Evolutionary conservation across 2,329 filamentous ascomycete genomes (phyloP), one percentile per base, ranked within the genome.

Genomic region (Ceratocystis diversiconidia): DNA sequence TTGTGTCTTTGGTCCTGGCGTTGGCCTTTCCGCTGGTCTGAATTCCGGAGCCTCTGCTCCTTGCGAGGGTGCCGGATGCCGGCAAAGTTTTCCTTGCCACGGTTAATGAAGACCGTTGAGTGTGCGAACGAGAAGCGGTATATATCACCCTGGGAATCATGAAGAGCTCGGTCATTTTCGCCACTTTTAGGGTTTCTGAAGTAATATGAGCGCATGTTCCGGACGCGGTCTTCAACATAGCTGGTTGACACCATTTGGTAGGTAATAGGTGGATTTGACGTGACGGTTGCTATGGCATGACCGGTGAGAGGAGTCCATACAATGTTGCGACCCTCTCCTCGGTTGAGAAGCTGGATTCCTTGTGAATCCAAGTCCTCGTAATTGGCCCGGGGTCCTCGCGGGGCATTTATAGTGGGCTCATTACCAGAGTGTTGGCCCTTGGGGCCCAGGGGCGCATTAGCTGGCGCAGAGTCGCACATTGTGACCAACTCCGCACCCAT

Each of bases 101-200:
- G 80, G 72, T 91, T 87, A 57, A 91, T 86, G 64, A 91, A 84
- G 5, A 75, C 72, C 67, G 85, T 83, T 0, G 79, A 80, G 65
- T 85, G 77, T 73, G 90, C 87, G 70, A 91, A 91, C 0, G 85
- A 87, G 72, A 89, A 90, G 41, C 88, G 80, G 72, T 88, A 85
- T 74, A 83, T 83, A 8, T 19, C 28, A 32, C 43, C 25, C 12
- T 15, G 28, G 12, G 59, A 43, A 19, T 36, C 25, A 19, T 55
- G 8, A 8, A 5, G 17, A 63, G 79, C 75, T 68, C 77, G 73
- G 68, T 78, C 79, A 46, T 79, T 70, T 55, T 78, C 75, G 57
- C 46, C 46, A 50, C 2, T 50, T n/a, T 50, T 50, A 19, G 46
- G 10, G 19, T 8, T 79, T 75, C 41, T 71, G 73, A 6, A 76